Evolutionary conservation across 345 rosid genomes (phyloP), one percentile per base, ranked within the genome.

Genomic region (Rhizophora apiculata): DNA sequence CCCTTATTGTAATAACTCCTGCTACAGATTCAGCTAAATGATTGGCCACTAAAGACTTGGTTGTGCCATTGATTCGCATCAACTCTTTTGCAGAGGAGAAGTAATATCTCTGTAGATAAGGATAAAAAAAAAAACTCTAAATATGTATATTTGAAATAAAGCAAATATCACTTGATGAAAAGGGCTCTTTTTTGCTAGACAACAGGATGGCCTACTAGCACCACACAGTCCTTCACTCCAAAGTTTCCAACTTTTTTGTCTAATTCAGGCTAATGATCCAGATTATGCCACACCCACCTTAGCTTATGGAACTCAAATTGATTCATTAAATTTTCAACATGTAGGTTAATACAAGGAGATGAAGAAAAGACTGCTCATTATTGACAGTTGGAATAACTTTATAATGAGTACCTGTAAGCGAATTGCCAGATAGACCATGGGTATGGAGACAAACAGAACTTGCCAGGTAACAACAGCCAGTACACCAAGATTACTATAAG

Each of bases 1-100:
- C 99, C 36, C 98, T 84, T 64, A 95, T 90, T 8, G 98, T 90
- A 77, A 83, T 78, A 30, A 94, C 92, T 73, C 97, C 97, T 46
- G 97, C 92, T 62, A 90, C 88, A 51, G 97, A 95, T 76, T 95
- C 99, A 5, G 98, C 91, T 64, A 95, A 76, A 81, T 92, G 99
- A 80, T 92, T 95, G 60, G 98, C 98, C 63, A 92, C 91, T 11
- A 80, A 79, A 27, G 99, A 95, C 79, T 87, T 95, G 68, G 99
- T 95, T 19, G 94, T 87, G 72, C 97, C 99, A 64, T 95, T 89
- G 59, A 90, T 79, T 68, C 97, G 76, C 98, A 92, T 95, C 72
- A 95, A 69, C 80, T 95, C 99, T 70, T 92, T 95, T 13, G 94
- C 97, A 39, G 92, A 51, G 32, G 94, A 77, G 68, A 87, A 89